Evolutionary conservation across 768 basidiomycete genomes (phyloP).

Genomic region (Lepiota subincarnata): DNA sequence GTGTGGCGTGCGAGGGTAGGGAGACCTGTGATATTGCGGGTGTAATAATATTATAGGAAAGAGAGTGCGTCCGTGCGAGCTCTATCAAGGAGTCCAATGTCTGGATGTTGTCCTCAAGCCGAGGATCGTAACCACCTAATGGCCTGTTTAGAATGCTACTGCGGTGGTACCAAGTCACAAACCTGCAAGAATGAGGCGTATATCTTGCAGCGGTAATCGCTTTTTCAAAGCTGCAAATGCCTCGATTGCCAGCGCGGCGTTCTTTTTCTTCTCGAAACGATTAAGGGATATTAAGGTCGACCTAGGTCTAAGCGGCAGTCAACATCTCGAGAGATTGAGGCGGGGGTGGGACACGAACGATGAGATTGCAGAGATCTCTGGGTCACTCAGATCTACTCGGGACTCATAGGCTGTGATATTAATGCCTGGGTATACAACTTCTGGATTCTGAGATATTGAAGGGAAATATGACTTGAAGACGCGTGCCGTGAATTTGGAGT

Average conservation of each 20-base stretch:
- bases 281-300: conserved; percentile 87
- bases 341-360: conserved; percentile 49
- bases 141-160: neutral
- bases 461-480: conserved; percentile 76
- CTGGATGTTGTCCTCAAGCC: conserved; percentile 77
- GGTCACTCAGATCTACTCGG: conserved; percentile 35
- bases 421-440: conserved; percentile 95
- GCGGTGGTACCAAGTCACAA: conserved; percentile 10
- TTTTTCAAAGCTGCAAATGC: conserved; percentile 60
- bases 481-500: conserved; percentile 85
- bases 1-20: conserved; percentile 2
- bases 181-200: conserved; percentile 83
- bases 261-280: conserved; percentile 96
- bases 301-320: conserved; percentile 35
- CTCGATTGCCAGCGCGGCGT: conserved; percentile 73
- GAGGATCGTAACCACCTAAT: conserved; percentile 86
- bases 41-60: conserved; percentile 57
- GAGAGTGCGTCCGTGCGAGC: conserved; percentile 45
- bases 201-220: conserved; percentile 22
- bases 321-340: neutral
- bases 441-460: conserved; percentile 55
- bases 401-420: conserved; percentile 71
- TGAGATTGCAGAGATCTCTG: conserved; percentile 48
- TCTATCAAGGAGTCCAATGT: conserved; percentile 62
- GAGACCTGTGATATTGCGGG: conserved; percentile 37